Conservation (phyloP, 2,329 filamentous ascomycete genomes). For the Colletotrichum sp. region DNA sequence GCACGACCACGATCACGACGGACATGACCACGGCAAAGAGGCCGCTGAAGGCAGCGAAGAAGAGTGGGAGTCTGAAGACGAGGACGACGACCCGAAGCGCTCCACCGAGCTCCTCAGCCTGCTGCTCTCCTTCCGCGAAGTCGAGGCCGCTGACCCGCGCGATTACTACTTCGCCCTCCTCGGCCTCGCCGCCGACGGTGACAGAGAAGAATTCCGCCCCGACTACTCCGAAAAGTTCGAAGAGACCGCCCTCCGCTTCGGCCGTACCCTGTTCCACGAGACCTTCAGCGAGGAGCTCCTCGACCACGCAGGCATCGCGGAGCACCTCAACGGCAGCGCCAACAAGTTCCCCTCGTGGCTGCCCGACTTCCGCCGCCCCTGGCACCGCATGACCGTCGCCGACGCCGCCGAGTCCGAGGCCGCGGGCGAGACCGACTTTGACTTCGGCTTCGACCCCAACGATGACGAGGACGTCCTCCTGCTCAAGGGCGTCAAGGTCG, state of each 20-base stretch:
- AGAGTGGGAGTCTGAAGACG: conserved; percentile 15
- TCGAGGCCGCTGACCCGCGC: conserved; percentile 19
- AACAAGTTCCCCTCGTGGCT: conserved; percentile 15
- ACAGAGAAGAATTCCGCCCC: conserved; percentile 17
- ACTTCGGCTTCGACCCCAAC: conserved; percentile 17
- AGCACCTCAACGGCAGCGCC: conserved; percentile 1
- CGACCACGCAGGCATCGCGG: conserved; percentile 12
- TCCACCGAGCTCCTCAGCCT: conserved; percentile 16
- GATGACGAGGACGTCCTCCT: conserved; percentile 8
- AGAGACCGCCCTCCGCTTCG: conserved; percentile 16
- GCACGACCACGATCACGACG: not conserved
- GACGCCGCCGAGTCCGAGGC: conserved; percentile 17
- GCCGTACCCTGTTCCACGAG: conserved; percentile 14
- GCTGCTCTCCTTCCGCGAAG: conserved; percentile 20
- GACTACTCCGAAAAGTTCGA: conserved; percentile 17
- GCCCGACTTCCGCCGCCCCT: conserved; percentile 16
- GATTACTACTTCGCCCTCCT: conserved; percentile 19
- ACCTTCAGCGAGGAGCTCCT: conserved; percentile 19
- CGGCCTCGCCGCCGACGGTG: conserved; percentile 17
- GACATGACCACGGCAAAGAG: not conserved
- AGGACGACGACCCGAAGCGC: not conserved
- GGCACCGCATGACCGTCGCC: conserved; percentile 20
- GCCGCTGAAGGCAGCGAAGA: not conserved
- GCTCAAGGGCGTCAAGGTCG: conserved; percentile 14
- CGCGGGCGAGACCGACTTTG: conserved; percentile 18